Evolutionary conservation across 176 grass and related monocot species (phyloP).

Genomic region (Lolium multiflorum): DNA sequence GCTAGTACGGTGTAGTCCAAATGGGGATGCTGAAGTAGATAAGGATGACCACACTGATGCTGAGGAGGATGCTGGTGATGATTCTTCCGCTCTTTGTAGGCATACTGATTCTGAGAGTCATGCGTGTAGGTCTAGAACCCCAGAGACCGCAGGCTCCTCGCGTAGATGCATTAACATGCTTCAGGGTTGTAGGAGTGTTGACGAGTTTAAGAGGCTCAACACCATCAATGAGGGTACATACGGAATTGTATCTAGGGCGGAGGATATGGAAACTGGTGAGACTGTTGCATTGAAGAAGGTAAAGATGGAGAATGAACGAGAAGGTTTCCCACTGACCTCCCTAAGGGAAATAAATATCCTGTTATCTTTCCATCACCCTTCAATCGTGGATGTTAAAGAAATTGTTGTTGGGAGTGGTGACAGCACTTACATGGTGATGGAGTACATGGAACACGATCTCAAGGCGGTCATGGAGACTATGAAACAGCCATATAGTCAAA

Average conservation of each 20-base stretch:
- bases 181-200: conserved; percentile 87
- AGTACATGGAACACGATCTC: conserved; percentile 98
- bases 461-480: conserved; percentile 94
- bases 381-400: conserved; percentile 96
- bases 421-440: conserved; percentile 96
- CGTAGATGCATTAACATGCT: conserved; percentile 87
- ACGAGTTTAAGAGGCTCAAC: conserved; percentile 89
- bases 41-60: conserved; percentile 45
- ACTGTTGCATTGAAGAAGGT: conserved; percentile 96
- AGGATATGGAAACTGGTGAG: conserved; percentile 89
- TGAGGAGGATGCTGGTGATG: conserved; percentile 36
- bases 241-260: conserved; percentile 88
- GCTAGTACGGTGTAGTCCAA: conserved; percentile 42
- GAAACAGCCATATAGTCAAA: conserved; percentile 91
- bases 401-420: conserved; percentile 75
- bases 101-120: conserved; percentile 43
- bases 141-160: conserved; percentile 42
- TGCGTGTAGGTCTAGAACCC: conserved; percentile 45
- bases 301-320: conserved; percentile 90
- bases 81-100: conserved; percentile 35
- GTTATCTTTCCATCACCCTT: conserved; percentile 82
- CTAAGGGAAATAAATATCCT: conserved; percentile 97
- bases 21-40: conserved; percentile 37
- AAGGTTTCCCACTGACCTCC: conserved; percentile 89
- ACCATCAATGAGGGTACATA: conserved; percentile 98